These are phyloP conservation scores for Aphanomyces stellatus DNA, from an alignment of 352 stramenopile species.

Conservation along the genomic window DNA sequence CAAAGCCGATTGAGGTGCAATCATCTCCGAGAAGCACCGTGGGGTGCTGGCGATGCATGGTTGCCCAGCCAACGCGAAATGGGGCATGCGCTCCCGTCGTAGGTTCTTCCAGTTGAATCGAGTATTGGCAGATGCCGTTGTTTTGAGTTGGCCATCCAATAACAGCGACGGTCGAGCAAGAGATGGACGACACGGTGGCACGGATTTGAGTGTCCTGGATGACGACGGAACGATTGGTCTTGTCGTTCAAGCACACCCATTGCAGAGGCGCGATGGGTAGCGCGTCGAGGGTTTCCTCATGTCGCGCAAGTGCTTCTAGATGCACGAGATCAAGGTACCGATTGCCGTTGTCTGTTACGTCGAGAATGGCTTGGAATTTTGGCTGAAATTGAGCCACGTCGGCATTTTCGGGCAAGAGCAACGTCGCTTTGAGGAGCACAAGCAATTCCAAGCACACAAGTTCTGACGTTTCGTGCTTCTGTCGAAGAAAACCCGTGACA, in stretches of 20 bases:
- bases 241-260: background rate
- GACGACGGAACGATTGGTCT: background rate
- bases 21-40: conserved; percentile 1
- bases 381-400: background rate
- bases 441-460: conserved; percentile 13
- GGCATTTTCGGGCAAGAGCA: background rate
- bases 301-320: background rate
- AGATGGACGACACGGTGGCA: background rate
- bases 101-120: background rate
- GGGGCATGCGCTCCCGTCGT: background rate
- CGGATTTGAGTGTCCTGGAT: background rate
- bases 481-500: conserved; percentile 2
- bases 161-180: background rate
- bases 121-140: background rate
- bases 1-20: conserved; percentile 7
- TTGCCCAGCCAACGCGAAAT: conserved; percentile 12
- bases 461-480: background rate
- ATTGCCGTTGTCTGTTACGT: background rate
- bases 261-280: background rate
- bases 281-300: background rate
- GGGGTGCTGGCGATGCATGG: background rate
- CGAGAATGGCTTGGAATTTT: background rate
- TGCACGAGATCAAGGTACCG: background rate
- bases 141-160: background rate
- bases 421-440: conserved; percentile 9